Conservation (phyloP, 768 basidiomycete species). For the Suillus spraguei region DNA sequence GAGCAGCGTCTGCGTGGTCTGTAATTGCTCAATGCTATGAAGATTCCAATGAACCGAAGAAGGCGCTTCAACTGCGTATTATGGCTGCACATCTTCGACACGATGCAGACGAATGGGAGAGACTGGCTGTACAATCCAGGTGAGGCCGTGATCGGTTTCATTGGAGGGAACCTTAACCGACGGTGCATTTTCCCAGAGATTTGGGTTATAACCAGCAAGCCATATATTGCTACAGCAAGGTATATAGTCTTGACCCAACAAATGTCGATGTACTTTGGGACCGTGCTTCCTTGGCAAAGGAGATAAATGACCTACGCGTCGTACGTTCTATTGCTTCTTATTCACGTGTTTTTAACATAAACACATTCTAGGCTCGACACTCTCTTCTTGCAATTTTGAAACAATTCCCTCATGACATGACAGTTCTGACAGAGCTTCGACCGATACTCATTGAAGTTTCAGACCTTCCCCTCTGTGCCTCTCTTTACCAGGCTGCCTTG, state of each 20-base stretch:
- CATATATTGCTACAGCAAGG: conserved; percentile 88
- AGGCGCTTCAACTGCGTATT: conserved; percentile 80
- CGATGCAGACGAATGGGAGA: conserved; percentile 87
- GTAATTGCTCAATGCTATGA: conserved; percentile 85
- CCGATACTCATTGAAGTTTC: conserved; percentile 71
- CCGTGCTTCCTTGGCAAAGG: conserved; percentile 77
- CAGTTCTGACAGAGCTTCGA: conserved; percentile 76
- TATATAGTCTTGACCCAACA: conserved; percentile 72
- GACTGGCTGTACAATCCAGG: conserved; percentile 76
- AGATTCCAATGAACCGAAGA: conserved; percentile 66
- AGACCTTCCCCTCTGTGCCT: conserved; percentile 64
- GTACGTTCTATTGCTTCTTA: conserved; percentile 40
- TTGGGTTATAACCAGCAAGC: conserved; percentile 82
- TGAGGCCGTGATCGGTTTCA: conserved; percentile 29
- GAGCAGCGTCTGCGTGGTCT: conserved; percentile 82
- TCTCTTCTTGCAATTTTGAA: conserved; percentile 56
- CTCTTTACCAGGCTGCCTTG: conserved; percentile 74
- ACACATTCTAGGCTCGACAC: conserved; percentile 25
- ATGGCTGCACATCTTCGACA: conserved; percentile 89
- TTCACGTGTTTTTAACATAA: neutral
- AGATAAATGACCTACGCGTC: conserved; percentile 68
- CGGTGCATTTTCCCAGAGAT: conserved; percentile 39
- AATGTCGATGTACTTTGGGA: conserved; percentile 92
- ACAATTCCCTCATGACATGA: conserved; percentile 75
- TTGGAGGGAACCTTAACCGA: neutral